Evolutionary conservation across 306 rosid genomes (phyloP).

Genomic region (Lathyrus aphaca): DNA sequence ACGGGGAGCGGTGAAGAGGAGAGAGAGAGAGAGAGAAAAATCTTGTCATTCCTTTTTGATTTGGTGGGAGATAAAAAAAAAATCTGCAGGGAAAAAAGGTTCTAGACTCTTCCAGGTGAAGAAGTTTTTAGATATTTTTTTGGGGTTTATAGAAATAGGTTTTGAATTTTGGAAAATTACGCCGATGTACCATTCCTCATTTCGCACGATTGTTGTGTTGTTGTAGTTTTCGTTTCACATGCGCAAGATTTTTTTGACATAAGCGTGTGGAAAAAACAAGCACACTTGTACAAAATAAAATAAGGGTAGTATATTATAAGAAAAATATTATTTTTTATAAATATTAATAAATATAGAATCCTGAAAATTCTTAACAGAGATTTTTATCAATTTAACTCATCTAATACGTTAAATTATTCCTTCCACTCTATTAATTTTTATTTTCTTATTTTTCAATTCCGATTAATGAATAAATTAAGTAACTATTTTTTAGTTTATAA

Average conservation of each 20-base stretch:
- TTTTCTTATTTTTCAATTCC: no score
- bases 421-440: no score
- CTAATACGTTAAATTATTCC: no score
- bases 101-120: slow-evolving; percentile 50
- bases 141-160: background rate
- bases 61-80: slow-evolving; percentile 19
- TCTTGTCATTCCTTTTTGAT: slow-evolving; percentile 32
- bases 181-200: slow-evolving; percentile 36
- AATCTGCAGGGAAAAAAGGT: slow-evolving; percentile 43
- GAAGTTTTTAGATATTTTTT: slow-evolving; percentile 55
- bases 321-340: background rate
- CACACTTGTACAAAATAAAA: no score
- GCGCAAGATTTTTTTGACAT: background rate
- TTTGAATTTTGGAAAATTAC: slow-evolving; percentile 2
- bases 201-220: background rate
- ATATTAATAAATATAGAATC: slow-evolving; percentile 36
- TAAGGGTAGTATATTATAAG: no score
- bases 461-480: no score
- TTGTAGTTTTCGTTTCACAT: background rate
- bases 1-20: background rate
- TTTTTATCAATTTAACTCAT: no score
- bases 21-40: slow-evolving; percentile 67
- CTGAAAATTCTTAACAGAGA: no score
- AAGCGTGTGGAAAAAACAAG: no score
- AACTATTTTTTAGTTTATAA: no score